Evolutionary conservation across 2,329 filamentous ascomycete species (phyloP).

Genomic region (Monosporascus sp.): DNA sequence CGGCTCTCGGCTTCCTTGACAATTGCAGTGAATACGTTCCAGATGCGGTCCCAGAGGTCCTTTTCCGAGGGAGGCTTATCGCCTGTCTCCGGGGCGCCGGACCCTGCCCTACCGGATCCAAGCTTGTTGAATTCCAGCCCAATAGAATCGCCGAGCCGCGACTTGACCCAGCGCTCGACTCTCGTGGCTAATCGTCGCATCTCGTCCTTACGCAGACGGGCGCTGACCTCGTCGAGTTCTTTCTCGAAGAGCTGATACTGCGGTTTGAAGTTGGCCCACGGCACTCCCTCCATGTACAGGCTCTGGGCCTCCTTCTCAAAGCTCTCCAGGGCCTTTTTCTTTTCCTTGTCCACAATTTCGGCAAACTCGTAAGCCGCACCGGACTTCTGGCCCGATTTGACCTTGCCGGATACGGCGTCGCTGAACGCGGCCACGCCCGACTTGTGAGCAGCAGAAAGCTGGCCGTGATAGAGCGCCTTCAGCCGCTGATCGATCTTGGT

Average conservation of each 20-base stretch:
- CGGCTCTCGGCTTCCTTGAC: constrained; percentile 80
- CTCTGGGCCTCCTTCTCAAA: constrained; percentile 74
- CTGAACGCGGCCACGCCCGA: constrained; percentile 77
- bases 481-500: constrained; percentile 82
- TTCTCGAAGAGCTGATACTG: constrained; percentile 79
- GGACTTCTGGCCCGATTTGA: constrained; percentile 90
- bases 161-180: constrained; percentile 90
- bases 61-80: constrained; percentile 71
- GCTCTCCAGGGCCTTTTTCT: constrained; percentile 65
- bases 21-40: constrained; percentile 76
- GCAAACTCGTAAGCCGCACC: constrained; percentile 91
- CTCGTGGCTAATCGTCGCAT: constrained; percentile 88
- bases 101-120: constrained; percentile 78
- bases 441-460: constrained; percentile 85
- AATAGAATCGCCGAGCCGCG: constrained; percentile 78
- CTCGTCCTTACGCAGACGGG: constrained; percentile 83
- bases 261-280: constrained; percentile 83
- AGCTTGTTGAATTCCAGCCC: constrained; percentile 95
- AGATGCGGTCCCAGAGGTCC: constrained; percentile 93
- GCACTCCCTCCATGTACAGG: constrained; percentile 69
- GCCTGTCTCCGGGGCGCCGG: constrained; percentile 72
- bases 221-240: constrained; percentile 84
- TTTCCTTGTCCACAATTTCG: constrained; percentile 82
- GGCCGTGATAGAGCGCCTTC: constrained; percentile 83
- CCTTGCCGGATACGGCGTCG: constrained; percentile 77